Percentiles rank a stretch among this genome's conserved stretches.
These are phyloP conservation scores for Phyllosticta ampelicida DNA, from an alignment of 2,329 filamentous ascomycete species.

Conservation along the genomic window DNA sequence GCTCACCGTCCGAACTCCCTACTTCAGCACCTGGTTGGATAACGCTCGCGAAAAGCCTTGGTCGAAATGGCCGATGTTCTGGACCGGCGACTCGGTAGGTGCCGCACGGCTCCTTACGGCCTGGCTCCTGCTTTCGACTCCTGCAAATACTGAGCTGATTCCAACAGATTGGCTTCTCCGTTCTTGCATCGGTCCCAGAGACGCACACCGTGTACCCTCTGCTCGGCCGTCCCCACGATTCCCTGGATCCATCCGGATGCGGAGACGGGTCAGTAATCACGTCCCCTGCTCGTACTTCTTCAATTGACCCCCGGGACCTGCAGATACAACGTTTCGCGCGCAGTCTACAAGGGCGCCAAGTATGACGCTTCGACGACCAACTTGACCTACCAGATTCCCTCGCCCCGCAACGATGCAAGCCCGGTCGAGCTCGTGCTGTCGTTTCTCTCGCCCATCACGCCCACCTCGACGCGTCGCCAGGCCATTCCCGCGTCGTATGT, in stretches of 20 bases:
- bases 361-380: conserved; percentile 64
- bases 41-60: conserved; percentile 64
- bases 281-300: background rate
- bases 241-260: conserved; percentile 32
- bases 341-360: conserved; percentile 48
- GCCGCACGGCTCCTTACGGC: background rate
- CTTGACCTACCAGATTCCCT: conserved; percentile 51
- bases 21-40: conserved; percentile 45
- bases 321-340: conserved; percentile 48
- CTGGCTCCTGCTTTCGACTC: conserved; percentile 4
- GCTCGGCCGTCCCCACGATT: conserved; percentile 56
- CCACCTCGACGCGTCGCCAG: conserved; percentile 68
- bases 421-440: conserved; percentile 49
- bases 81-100: conserved; percentile 54
- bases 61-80: conserved; percentile 81
- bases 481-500: conserved; percentile 75
- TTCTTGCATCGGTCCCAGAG: conserved; percentile 51
- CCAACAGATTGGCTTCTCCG: conserved; percentile 47
- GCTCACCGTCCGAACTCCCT: conserved; percentile 41
- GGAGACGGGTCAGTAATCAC: conserved; percentile 26
- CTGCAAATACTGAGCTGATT: background rate
- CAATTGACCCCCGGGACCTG: background rate
- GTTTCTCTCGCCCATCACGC: conserved; percentile 69
- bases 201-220: conserved; percentile 52
- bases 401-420: conserved; percentile 26